Conservation (phyloP, 768 basidiomycete species). For the Tricholoma bakamatsutake region DNA sequence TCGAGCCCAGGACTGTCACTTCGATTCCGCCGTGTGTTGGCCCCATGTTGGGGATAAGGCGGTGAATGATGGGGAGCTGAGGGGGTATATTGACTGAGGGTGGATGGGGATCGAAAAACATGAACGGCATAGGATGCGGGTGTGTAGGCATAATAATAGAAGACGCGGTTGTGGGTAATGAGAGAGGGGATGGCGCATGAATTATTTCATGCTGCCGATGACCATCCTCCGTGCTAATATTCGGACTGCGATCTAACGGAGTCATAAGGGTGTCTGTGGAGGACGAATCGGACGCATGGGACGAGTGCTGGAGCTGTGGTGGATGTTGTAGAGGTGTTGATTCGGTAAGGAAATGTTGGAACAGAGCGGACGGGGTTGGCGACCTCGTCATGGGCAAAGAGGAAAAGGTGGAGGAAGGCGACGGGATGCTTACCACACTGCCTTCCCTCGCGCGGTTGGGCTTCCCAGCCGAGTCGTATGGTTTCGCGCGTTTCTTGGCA, state of each 20-base stretch:
- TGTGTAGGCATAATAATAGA: slow-evolving; percentile 24
- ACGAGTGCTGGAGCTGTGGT: slow-evolving; percentile 30
- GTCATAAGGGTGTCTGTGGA: slow-evolving; percentile 41
- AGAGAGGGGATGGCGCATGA: slow-evolving; percentile 22
- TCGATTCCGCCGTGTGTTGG: slow-evolving; percentile 92
- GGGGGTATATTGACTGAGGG: slow-evolving; percentile 40
- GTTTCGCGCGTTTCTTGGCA: slow-evolving; percentile 60
- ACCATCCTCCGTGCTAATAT: slow-evolving; percentile 33
- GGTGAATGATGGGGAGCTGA: slow-evolving; percentile 71
- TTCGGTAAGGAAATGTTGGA: slow-evolving; percentile 29
- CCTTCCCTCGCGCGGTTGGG: slow-evolving; percentile 43
- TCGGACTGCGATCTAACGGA: slow-evolving; percentile 35
- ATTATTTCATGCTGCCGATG: slow-evolving; percentile 18
- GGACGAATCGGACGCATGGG: slow-evolving; percentile 40
- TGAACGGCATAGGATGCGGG: slow-evolving; percentile 46
- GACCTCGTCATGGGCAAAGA: slow-evolving; percentile 39
- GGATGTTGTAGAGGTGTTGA: slow-evolving; percentile 22
- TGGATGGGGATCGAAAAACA: slow-evolving; percentile 55
- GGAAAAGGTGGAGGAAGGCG: slow-evolving; percentile 40
- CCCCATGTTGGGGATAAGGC: slow-evolving; percentile 77
- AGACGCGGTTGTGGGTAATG: slow-evolving; percentile 18
- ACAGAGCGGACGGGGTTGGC: slow-evolving; percentile 34
- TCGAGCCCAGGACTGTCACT: slow-evolving; percentile 87
- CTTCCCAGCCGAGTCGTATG: slow-evolving; percentile 54
- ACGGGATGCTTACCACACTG: slow-evolving; percentile 46